These are phyloP conservation scores for Spizellomyces punctatus DNA, from an alignment of 192 early-diverging fungal species.

Conservation along the genomic window DNA sequence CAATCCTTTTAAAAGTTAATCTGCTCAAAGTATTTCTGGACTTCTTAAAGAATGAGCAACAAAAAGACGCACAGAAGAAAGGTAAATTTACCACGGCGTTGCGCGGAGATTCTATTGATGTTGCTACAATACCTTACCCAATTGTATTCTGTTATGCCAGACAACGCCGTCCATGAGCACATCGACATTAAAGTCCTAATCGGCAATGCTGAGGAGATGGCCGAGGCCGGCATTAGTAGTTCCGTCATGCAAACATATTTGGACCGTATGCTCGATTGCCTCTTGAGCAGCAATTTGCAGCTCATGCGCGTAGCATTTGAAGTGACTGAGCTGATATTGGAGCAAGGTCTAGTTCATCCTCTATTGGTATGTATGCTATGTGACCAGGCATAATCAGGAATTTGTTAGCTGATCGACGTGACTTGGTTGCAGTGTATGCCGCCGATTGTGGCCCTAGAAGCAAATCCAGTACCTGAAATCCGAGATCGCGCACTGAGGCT, in stretches of 20 bases:
- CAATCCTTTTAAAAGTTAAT: constrained; percentile 61
- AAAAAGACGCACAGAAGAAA: constrained; percentile 4
- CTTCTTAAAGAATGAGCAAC: constrained; percentile 68
- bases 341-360: constrained; percentile 91
- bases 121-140: too few relatives aligned
- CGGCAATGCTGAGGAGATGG: constrained; percentile 80
- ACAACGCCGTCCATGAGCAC: neutral
- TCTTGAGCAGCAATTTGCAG: constrained; percentile 55
- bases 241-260: constrained; percentile 91
- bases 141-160: neutral
- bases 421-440: constrained; percentile 75
- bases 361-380: constrained; percentile 55
- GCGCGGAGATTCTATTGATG: too few relatives aligned
- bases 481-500: constrained; percentile 72
- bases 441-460: constrained; percentile 81
- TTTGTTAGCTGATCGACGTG: neutral
- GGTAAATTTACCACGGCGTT: neutral
- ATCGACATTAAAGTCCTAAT: constrained; percentile 76
- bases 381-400: neutral
- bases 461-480: constrained; percentile 61
- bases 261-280: constrained; percentile 70
- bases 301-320: constrained; percentile 78
- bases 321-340: constrained; percentile 78
- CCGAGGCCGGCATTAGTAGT: constrained; percentile 84
- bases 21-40: constrained; percentile 73